phyloP scores from a whole-genome alignment of 495 filamentous ascomycete genomes.

The Penicillium paradoxum region DNA sequence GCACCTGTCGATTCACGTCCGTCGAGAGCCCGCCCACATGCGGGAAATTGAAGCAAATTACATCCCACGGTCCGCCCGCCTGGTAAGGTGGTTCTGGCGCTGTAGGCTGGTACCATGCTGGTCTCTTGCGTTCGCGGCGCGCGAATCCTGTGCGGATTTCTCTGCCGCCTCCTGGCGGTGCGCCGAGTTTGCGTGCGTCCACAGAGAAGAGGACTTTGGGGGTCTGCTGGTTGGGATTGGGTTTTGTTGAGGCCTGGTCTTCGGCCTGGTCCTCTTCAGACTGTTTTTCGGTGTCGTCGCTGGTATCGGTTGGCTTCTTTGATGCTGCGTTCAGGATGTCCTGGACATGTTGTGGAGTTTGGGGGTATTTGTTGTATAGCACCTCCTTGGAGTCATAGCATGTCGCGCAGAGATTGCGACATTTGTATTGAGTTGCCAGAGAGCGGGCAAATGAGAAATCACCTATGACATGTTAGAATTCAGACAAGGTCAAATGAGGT shows the following conservation, averaged over 20 bases:
- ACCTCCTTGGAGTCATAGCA: constrained; percentile 52
- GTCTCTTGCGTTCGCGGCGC: constrained; percentile 25
- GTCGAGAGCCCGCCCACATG: constrained; percentile 88
- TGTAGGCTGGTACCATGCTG: constrained; percentile 26
- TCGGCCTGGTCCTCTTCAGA: constrained; percentile 1
- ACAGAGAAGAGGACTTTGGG: constrained; percentile 58
- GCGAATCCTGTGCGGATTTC: constrained; percentile 34
- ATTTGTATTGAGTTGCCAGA: constrained; percentile 65
- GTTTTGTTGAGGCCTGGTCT: not conserved
- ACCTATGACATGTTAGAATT: constrained; percentile 34
- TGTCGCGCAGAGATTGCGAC: constrained; percentile 59
- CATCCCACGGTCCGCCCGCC: constrained; percentile 55
- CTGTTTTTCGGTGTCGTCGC: not conserved
- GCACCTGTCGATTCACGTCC: constrained; percentile 91
- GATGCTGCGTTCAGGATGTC: constrained; percentile 36
- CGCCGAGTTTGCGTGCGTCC: constrained; percentile 68
- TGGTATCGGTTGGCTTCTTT: constrained; percentile 5
- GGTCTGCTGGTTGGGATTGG: not conserved
- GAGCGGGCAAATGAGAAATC: constrained; percentile 88
- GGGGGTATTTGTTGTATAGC: constrained; percentile 70
- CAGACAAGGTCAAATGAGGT: not conserved
- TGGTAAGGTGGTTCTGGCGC: not conserved
- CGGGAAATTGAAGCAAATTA: constrained; percentile 92
- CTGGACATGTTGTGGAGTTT: constrained; percentile 56
- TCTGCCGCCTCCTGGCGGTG: constrained; percentile 36